These are phyloP conservation scores for Delphinella strobiligena DNA, from an alignment of 2,329 filamentous ascomycete species.

Conservation along the genomic window DNA sequence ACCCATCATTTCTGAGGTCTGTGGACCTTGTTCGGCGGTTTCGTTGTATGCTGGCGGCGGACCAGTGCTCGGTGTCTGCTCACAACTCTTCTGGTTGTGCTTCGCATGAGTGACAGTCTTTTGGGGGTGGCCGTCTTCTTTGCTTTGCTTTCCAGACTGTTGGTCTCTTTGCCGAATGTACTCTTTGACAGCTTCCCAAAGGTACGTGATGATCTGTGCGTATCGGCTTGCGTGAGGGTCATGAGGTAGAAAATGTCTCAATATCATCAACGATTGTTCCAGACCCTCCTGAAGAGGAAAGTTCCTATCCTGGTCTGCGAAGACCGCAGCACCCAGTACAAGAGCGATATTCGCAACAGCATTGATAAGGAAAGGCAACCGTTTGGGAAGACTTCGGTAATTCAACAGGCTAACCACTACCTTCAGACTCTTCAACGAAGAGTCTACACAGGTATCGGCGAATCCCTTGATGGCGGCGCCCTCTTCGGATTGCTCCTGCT, in stretches of 20 bases:
- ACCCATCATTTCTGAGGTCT: background rate
- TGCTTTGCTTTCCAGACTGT: constrained; percentile 1
- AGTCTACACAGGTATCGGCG: constrained; percentile 8
- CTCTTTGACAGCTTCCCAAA: constrained; percentile 6
- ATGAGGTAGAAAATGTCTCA: constrained; percentile 16
- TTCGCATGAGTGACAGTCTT: background rate
- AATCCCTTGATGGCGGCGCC: constrained; percentile 6
- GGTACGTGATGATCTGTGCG: constrained; percentile 14
- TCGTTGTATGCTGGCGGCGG: too few relatives aligned
- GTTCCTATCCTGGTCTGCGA: constrained; percentile 15
- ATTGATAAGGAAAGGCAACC: constrained; percentile 7
- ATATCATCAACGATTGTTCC: constrained; percentile 12
- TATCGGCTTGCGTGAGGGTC: constrained; percentile 21
- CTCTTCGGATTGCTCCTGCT: background rate
- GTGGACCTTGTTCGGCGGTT: background rate
- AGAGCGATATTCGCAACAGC: constrained; percentile 13
- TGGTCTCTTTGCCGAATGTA: constrained; percentile 6
- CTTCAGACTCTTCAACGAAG: constrained; percentile 3
- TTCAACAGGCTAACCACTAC: constrained; percentile 2
- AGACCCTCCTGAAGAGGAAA: constrained; percentile 13
- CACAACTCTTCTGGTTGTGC: background rate
- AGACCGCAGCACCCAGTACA: constrained; percentile 16
- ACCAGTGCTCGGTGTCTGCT: background rate
- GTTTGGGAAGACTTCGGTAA: constrained; percentile 3
- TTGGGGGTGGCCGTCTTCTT: background rate